Base-by-base conservation (phyloP, 106 monocot genomes). In the Triglochin maritima region DNA sequence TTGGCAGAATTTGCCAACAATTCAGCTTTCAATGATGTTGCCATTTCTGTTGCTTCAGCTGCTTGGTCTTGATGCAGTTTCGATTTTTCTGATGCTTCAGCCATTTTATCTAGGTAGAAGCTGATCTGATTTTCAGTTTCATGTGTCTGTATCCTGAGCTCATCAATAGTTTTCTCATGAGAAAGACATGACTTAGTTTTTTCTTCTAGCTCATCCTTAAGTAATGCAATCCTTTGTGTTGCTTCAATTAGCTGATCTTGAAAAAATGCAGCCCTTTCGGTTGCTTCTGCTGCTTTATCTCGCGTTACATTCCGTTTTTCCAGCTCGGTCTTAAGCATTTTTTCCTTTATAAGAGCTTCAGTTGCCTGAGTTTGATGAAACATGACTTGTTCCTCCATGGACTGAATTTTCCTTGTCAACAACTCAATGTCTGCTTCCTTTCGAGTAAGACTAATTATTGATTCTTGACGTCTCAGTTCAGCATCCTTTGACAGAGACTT, bases 361-460 rank as follows among this genome's bases (percentile, higher is more conserved):
- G 45, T 14, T 64, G 65, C 76, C 45, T 65, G 59, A 55, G 43
- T 16, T 73, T 77, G 72, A 57, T 80, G 61, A 45, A 71, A 63
- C 49, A 59, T n/a, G 2, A 52, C 49, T 69, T 77, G 58, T 74
- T 86, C 81, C 64, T 90, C 86, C 59, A 76, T 65, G 53, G 60
- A 64, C 48, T 67, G 75, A 45, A 84, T 3, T 59, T 74, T 80
- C 57, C 79, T 69, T 62, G 78, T 15, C 61, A 89, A 72, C 46
- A 80, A 70, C 74, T 77, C 57, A 56, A 13, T 63, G 75, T 86
- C 89, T 11, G 62, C 65, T 70, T 86, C 89, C 70, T 94, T 94
- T 13, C 72, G 78, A 53, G 76, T 74, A 60, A 89, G 79, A 52
- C 56, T 70, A 46, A 60, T 57, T 2, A 59, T 44, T 44, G 77